Evolutionary conservation across 805 yeast genomes (phyloP).

Genomic region (Candida odintsovae): DNA sequence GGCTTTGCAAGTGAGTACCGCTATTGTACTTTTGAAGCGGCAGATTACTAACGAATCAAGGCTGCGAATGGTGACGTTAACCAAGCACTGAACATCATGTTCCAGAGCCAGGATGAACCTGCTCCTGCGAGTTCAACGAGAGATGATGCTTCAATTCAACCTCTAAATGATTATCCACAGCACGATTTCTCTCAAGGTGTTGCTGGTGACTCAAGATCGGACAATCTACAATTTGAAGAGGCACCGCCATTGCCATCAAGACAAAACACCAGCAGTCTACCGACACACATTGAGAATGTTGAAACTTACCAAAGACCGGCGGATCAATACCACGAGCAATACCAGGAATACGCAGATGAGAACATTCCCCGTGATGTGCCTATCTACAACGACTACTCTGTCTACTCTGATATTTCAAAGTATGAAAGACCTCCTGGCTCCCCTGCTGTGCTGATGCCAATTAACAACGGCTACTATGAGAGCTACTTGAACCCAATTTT

Average conservation of each 20-base stretch:
- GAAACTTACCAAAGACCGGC: neutral
- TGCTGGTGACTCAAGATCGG: neutral
- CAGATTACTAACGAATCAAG: neutral
- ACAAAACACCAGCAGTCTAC: neutral
- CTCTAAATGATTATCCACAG: neutral
- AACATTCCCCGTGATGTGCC: neutral
- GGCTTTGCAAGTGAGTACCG: conserved; percentile 28
- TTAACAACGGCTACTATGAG: conserved; percentile 27
- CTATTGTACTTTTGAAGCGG: neutral
- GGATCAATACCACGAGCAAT: neutral
- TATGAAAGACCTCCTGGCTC: conserved; percentile 16
- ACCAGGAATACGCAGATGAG: neutral
- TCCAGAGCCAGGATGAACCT: conserved; percentile 3
- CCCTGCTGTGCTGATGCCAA: conserved; percentile 33
- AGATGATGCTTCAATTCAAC: neutral
- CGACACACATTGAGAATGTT: conserved; percentile 1
- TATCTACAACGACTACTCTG: conserved; percentile 9
- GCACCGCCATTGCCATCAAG: neutral
- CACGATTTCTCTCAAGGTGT: neutral
- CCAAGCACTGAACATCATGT: conserved; percentile 30
- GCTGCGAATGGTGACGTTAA: conserved; percentile 27
- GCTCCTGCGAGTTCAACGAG: neutral
- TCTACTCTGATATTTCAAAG: conserved; percentile 29
- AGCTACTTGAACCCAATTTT: conserved; percentile 37
- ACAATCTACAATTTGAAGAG: neutral